A percentile compares a stretch with the other conserved stretches of the same genome.
phyloP scores from a whole-genome alignment of 2,329 filamentous ascomycete genomes.

The Penicillium sp. region DNA sequence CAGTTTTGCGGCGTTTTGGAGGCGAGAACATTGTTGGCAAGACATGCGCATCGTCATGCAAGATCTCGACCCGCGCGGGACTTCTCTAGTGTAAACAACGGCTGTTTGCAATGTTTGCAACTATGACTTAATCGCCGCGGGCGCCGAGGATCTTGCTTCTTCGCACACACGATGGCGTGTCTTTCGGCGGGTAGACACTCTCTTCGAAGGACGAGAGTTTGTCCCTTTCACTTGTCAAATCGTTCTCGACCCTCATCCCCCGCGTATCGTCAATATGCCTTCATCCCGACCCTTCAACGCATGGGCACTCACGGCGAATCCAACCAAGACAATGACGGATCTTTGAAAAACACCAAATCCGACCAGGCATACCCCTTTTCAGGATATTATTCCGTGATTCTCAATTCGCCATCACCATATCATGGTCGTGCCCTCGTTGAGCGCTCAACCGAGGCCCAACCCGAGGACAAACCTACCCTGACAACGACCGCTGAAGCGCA shows the following conservation, averaged over 20 bases:
- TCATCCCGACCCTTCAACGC: constrained; percentile 24
- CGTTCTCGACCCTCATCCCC: not conserved
- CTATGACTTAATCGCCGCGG: constrained; percentile 38
- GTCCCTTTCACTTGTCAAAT: not conserved
- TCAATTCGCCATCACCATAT: constrained; percentile 37
- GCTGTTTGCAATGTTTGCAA: constrained; percentile 46
- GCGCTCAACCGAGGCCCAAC: constrained; percentile 15
- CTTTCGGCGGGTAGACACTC: constrained; percentile 24
- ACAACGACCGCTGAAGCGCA: constrained; percentile 25
- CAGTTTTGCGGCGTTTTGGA: constrained; percentile 67
- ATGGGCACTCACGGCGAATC: constrained; percentile 22
- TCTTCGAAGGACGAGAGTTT: constrained; percentile 15
- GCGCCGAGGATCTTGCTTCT: constrained; percentile 16
- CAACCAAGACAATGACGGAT: constrained; percentile 1
- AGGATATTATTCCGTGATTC: constrained; percentile 51
- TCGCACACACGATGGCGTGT: constrained; percentile 32
- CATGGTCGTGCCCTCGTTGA: constrained; percentile 21
- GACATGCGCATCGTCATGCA: not conserved
- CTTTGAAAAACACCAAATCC: constrained; percentile 6
- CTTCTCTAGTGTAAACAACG: constrained; percentile 24
- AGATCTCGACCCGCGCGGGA: constrained; percentile 39
- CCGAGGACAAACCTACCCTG: constrained; percentile 24
- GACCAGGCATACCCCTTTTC: constrained; percentile 46
- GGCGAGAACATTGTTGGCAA: constrained; percentile 52
- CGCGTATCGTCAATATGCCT: constrained; percentile 24